These are phyloP conservation scores for Podaxis pistillaris DNA, from an alignment of 768 basidiomycete species.

Conservation along the genomic window DNA sequence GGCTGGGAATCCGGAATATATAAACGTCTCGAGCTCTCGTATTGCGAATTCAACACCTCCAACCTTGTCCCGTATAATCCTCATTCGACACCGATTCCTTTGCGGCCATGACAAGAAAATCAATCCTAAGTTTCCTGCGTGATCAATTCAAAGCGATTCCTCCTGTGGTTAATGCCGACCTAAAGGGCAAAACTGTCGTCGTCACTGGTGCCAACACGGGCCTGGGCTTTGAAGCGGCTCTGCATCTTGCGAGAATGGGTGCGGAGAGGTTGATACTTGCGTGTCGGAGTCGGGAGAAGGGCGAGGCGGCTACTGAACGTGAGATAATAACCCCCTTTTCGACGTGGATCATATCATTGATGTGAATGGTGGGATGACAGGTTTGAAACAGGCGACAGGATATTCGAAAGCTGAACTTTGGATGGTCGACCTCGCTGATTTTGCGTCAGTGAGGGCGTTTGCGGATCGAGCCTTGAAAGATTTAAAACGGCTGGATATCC, in stretches of 20 bases:
- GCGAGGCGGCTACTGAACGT: conserved; percentile 33
- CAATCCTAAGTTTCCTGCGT: neutral
- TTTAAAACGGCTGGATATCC: conserved; percentile 36
- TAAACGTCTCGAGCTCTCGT: too few species aligned
- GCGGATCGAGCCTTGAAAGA: conserved; percentile 31
- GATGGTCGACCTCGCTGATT: conserved; percentile 35
- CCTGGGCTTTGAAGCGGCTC: conserved; percentile 44
- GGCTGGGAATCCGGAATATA: too few species aligned
- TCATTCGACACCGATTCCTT: too few species aligned
- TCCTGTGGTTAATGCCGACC: conserved; percentile 32
- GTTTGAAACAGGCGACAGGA: conserved; percentile 27
- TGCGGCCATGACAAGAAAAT: conserved; percentile 2
- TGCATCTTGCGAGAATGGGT: conserved; percentile 44
- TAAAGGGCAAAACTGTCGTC: conserved; percentile 46
- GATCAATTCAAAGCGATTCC: conserved; percentile 19
- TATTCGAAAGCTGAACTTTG: conserved; percentile 34
- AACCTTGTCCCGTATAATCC: too few species aligned
- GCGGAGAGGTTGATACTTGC: conserved; percentile 36
- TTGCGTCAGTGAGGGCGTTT: conserved; percentile 36
- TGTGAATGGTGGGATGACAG: conserved; percentile 15
- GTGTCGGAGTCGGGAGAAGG: conserved; percentile 33
- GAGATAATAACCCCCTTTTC: conserved; percentile 14
- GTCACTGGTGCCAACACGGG: conserved; percentile 51
- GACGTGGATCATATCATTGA: neutral
- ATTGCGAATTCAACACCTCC: too few species aligned